Base-by-base conservation (phyloP, 345 rosid species). In the Melaleuca quinquenervia region DNA sequence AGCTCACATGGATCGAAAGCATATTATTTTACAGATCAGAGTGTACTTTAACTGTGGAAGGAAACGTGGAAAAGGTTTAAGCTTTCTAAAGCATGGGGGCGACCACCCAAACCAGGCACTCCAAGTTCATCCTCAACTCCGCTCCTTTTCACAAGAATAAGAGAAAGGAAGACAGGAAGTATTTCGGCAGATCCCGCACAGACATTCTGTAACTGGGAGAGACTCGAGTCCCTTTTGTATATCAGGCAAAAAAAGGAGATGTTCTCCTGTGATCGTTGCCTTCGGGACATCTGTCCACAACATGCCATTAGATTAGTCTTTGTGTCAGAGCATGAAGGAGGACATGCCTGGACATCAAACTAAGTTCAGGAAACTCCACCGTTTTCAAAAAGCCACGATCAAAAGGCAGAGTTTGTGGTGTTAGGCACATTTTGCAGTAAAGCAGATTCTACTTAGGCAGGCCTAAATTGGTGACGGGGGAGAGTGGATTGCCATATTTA, bases 181-280 rank as follows among this genome's bases (percentile, higher is more conserved):
- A 64, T 64, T 64, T 64, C 21, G 24, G 45, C 78, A 64, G 78
- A 32, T 64, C 78, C 78, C 32, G 78, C 78, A 64, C 32, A 62
- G 41, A 62, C 87, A 89, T 82, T 87, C 90, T 83, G 78, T 32
- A 88, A 87, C 83, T 82, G 51, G 84, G 83, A 76, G 54, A 83
- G 50, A 53, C 84, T 82, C 48, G 6, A 52, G 55, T 54, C 29
- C 62, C 89, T 91, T 86, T 84, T 82, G 44, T 41, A 87, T 84
- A 64, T 76, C 84, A 85, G 86, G 87, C 11, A 27, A 89, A 26
- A 82, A 86, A 85, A 58, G 84, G 58, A 74, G 82, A 85, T 85
- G 85, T 84, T 88, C 86, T 18, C 86, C 20, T 7, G 27, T 12
- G 75, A 87, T 86, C 15, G 84, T 85, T 85, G 85, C 51, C 52